Base-by-base conservation (phyloP, 805 yeast genomes). In the Ogataea methylovora region DNA sequence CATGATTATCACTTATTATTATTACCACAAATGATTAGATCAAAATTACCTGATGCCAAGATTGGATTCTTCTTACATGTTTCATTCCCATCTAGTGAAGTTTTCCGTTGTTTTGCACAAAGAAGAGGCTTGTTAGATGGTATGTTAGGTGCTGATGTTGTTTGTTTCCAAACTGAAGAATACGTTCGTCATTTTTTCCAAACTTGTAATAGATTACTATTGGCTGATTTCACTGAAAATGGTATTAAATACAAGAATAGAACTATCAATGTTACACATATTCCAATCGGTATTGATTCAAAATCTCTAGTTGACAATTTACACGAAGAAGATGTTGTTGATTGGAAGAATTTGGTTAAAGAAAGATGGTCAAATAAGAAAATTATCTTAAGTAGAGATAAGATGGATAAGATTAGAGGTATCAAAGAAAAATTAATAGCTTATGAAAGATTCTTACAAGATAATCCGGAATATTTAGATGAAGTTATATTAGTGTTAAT, bases 81-180 rank as follows among this genome's bases (percentile, higher is more conserved):
- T 11, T 83, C 97, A 1, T 90, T 90, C 63, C 98, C 98, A 8
- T 84, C 95, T 4, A 78, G 90, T 37, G 98, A 90, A 56, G 95
- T 90, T 3, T 92, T 88, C 60, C 70, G 97, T 43, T 88, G 97
- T 49, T 71, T 90, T 41, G 95, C 97, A 1, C 92, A 86, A 48
- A 71, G 98, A 48, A 77, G 75, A 32, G 72, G 71, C 10, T 67
- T 92, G 11, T 63, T 92, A 12, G 68, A 72, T 40, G 98, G 98
- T 15, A 68, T 90, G 61, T 63, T 92, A 21, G 97, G 95, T 10
- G 87, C 97, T 2, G 86, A 85, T 51, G 75, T 82, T 38, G 72
- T 92, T 30, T 78, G 88, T 3, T 88, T 92, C 63, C 98, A 92
- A 56, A 88, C 90, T 9, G 79, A 79, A 20, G 98, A 92, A 56